Evolutionary conservation across 2,329 filamentous ascomycete species (phyloP).

Genomic region (Seiridium unicorne): DNA sequence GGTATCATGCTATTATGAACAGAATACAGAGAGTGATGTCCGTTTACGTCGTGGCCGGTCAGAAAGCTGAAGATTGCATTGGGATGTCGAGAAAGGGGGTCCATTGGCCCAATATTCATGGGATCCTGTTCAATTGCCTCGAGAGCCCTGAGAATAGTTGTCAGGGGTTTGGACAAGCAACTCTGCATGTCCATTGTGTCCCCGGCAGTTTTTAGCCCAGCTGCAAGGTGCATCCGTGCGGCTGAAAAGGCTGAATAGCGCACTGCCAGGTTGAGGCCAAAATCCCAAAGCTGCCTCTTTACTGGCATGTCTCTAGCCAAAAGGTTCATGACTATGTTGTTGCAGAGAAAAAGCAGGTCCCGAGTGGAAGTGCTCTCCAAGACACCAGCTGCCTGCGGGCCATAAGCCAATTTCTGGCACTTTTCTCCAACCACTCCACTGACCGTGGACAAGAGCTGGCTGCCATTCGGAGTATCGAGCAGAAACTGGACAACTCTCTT

Average conservation of each 20-base stretch:
- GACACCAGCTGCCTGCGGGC: not conserved
- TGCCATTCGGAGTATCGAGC: not conserved
- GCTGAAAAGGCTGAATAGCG: constrained; percentile 13
- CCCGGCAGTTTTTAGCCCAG: not conserved
- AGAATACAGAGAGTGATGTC: not conserved
- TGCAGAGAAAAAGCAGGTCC: constrained; percentile 34
- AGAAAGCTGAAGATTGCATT: constrained; percentile 20
- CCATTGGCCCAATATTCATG: not conserved
- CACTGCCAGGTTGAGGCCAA: constrained; percentile 28
- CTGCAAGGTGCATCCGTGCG: constrained; percentile 16
- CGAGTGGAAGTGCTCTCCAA: not conserved
- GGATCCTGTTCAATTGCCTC: not conserved
- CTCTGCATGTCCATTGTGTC: not conserved
- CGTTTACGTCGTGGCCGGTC: constrained; percentile 18
- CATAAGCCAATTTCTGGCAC: not conserved
- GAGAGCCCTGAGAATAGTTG: not conserved
- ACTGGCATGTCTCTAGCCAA: constrained; percentile 19
- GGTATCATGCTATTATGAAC: not conserved
- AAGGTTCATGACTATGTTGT: constrained; percentile 37
- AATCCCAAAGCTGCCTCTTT: constrained; percentile 24
- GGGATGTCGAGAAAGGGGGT: not conserved
- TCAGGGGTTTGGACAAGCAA: not conserved
- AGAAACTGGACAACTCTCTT: not conserved
- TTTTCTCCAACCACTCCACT: not conserved
- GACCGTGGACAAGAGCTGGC: constrained; percentile 8